Base-by-base conservation (phyloP, 2,329 filamentous ascomycete genomes). In the Graphiopsis chlorocephala region DNA sequence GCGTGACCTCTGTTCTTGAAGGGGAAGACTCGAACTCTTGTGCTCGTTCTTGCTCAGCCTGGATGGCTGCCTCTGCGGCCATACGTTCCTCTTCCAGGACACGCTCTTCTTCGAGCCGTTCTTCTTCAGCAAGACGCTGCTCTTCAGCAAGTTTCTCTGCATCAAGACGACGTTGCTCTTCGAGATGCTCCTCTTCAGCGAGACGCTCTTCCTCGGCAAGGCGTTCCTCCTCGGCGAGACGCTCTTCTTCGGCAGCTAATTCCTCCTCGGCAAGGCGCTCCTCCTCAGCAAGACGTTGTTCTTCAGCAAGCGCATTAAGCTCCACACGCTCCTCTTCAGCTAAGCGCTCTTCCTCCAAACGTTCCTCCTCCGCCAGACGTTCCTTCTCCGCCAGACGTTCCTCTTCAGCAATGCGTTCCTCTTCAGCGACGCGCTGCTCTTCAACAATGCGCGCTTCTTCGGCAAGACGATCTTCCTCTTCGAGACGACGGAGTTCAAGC, bases 21-120 rank as follows among this genome's bases (percentile, higher is more conserved):
- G 76, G 76, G 17, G 76, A 73, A 0, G 72, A 70, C 61, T 77
- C 74, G 67, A 70, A 74, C 72, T 81, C 72, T 72, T 79, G 72
- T 61, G 64, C 50, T 17, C 68, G 66, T 31, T 73, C 73, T 53
- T 75, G 73, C 59, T 74, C 72, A 10, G 58, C 56, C 58, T 69
- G 64, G 1, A 73, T 59, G 31, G 67, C 65, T 6, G 59, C 61
- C 25, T 63, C 61, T 58, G 60, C 31, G 10, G 59, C 59, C 8
- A 61, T 23, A 15, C 59, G 59, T 52, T 35, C 59, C 25, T 52
- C 59, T 25, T 52, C 31, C 12, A 23, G 23, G 23, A 61, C 23
- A 14, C 47, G 59, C 20, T 61, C 59, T 38, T 50, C 59, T 28
- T 61, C 59, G 15, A 25, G 42, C 14, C 50, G 29, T n/a, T 47